These are phyloP conservation scores for Neonectria hederae DNA, from an alignment of 2,329 filamentous ascomycete species.

Conservation along the genomic window DNA sequence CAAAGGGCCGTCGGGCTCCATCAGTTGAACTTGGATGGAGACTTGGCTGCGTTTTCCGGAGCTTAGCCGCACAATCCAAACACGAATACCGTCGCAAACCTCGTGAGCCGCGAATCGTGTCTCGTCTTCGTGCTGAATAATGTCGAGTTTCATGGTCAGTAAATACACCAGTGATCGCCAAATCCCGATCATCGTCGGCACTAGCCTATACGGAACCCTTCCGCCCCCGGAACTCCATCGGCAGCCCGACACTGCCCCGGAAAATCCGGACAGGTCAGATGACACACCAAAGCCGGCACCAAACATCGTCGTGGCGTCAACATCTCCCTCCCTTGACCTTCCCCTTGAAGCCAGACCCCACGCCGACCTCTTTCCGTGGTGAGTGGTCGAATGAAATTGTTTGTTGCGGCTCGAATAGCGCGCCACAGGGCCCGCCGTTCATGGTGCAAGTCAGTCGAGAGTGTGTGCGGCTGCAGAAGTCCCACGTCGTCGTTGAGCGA, in stretches of 20 bases:
- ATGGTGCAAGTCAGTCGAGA: constrained; percentile 30
- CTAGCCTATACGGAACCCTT: constrained; percentile 12
- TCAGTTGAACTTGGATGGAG: background rate
- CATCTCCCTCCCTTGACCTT: constrained; percentile 1
- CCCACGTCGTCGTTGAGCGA: constrained; percentile 22
- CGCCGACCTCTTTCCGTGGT: background rate
- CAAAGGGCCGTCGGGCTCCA: constrained; percentile 3
- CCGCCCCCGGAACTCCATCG: constrained; percentile 11
- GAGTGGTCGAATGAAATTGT: constrained; percentile 26
- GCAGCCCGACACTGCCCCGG: background rate
- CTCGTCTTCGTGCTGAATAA: constrained; percentile 16
- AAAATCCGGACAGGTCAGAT: constrained; percentile 8
- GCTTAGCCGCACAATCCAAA: constrained; percentile 14
- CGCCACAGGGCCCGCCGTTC: constrained; percentile 40
- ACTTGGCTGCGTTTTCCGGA: constrained; percentile 1
- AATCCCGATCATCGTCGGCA: background rate
- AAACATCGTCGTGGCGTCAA: constrained; percentile 15
- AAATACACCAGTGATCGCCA: background rate
- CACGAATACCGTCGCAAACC: background rate
- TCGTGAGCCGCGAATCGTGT: background rate
- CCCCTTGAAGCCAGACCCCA: background rate
- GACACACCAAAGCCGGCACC: constrained; percentile 1
- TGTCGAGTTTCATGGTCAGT: background rate
- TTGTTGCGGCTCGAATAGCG: constrained; percentile 24
- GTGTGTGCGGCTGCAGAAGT: constrained; percentile 39